These are phyloP conservation scores for Abrus pulchellus DNA, from an alignment of 306 rosid genomes.

Conservation along the genomic window DNA sequence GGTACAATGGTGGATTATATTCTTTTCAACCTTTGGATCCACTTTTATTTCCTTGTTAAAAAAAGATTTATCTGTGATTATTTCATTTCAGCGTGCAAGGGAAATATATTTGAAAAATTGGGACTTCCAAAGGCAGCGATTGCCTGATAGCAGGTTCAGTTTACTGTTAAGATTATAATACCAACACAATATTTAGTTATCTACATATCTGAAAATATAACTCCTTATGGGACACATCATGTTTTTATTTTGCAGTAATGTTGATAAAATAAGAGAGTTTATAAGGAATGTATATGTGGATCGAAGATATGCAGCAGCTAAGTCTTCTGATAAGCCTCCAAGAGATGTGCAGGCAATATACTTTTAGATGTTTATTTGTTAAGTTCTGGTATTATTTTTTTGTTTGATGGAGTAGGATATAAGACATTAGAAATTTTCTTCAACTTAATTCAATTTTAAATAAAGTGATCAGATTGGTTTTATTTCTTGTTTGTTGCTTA, in stretches of 20 bases:
- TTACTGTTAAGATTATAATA: constrained; percentile 23
- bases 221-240: constrained; percentile 33
- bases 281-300: constrained; percentile 77
- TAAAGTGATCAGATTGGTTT: constrained; percentile 1
- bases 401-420: constrained; percentile 28
- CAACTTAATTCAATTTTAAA: not conserved
- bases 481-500: not conserved
- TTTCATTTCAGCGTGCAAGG: constrained; percentile 75
- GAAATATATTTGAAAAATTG: constrained; percentile 78
- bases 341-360: constrained; percentile 72
- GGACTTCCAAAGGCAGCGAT: constrained; percentile 77
- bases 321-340: constrained; percentile 72
- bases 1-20: constrained; percentile 54
- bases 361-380: constrained; percentile 26
- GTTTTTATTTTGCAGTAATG: constrained; percentile 68
- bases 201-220: constrained; percentile 1
- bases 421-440: not conserved
- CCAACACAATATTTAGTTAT: not conserved
- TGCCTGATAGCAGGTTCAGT: constrained; percentile 72
- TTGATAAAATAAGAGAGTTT: constrained; percentile 76
- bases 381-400: not conserved
- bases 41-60: constrained; percentile 32
- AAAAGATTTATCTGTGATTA: constrained; percentile 11
- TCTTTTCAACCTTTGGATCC: constrained; percentile 18
- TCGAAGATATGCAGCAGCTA: constrained; percentile 67